These are phyloP conservation scores for Fusarium buxicola DNA, from an alignment of 2,329 filamentous ascomycete species.

Conservation along the genomic window DNA sequence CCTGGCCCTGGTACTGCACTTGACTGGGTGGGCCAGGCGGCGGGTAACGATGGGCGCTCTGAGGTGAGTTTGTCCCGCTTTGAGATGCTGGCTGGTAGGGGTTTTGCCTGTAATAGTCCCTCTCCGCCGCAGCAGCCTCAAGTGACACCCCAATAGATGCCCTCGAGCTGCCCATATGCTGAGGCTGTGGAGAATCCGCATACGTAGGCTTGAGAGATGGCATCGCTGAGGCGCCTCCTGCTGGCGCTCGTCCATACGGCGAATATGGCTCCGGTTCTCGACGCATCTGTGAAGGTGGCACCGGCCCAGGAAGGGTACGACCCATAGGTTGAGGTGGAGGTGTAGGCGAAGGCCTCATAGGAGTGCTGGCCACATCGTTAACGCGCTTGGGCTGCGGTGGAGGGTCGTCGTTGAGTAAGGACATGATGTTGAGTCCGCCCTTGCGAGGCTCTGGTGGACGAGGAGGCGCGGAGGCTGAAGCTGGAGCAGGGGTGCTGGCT, in stretches of 20 bases:
- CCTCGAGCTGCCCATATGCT: slow-evolving; percentile 60
- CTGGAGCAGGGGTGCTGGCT: slow-evolving; percentile 46
- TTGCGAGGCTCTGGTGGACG: slow-evolving; percentile 64
- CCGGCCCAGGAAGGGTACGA: slow-evolving; percentile 54
- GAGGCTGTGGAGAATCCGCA: slow-evolving; percentile 62
- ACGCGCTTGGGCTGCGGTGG: slow-evolving; percentile 64
- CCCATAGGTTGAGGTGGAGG: slow-evolving; percentile 62
- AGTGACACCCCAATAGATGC: slow-evolving; percentile 55
- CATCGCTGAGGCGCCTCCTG: slow-evolving; percentile 59
- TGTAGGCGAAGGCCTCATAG: slow-evolving; percentile 59
- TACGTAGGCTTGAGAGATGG: slow-evolving; percentile 66
- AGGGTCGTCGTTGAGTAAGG: slow-evolving; percentile 70
- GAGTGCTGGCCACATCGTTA: slow-evolving; percentile 57
- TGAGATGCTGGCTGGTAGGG: slow-evolving; percentile 51
- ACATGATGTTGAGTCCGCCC: slow-evolving; percentile 72
- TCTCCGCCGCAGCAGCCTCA: slow-evolving; percentile 51
- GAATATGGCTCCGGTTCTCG: slow-evolving; percentile 64
- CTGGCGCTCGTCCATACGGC: slow-evolving; percentile 55
- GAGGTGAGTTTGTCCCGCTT: slow-evolving; percentile 59
- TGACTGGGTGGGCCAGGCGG: slow-evolving; percentile 54
- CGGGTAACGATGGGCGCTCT: slow-evolving; percentile 60
- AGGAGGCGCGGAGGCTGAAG: slow-evolving; percentile 53
- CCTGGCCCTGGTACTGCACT: slow-evolving; percentile 58
- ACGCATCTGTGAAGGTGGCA: slow-evolving; percentile 58
- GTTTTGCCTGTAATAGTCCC: slow-evolving; percentile 63